Evolutionary conservation across 208 protist species (phyloP).

Genomic region (Wallacemonas collosoma): DNA sequence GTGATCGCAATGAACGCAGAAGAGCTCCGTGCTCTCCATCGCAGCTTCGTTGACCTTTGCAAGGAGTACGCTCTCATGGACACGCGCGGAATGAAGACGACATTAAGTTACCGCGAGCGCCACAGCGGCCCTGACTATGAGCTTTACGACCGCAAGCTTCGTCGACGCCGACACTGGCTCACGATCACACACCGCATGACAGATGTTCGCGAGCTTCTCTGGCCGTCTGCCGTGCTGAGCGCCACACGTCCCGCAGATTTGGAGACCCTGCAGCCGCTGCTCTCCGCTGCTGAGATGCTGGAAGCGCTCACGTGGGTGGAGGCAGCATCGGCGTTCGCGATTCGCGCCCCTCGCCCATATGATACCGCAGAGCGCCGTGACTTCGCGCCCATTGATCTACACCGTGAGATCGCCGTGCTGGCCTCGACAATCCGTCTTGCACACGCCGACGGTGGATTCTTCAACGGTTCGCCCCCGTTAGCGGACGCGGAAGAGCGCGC

Average conservation of each 20-base stretch:
- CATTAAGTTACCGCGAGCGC: constrained; percentile 62
- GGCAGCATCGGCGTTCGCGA: constrained; percentile 79
- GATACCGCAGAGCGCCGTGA: constrained; percentile 44
- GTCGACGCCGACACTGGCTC: constrained; percentile 76
- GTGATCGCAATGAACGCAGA: constrained; percentile 24
- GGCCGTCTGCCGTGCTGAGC: constrained; percentile 39
- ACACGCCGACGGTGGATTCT: not conserved
- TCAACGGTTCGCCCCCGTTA: not conserved
- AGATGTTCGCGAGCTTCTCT: constrained; percentile 75
- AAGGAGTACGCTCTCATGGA: constrained; percentile 86
- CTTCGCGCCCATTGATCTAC: constrained; percentile 65
- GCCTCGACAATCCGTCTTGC: constrained; percentile 26
- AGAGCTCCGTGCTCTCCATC: constrained; percentile 37
- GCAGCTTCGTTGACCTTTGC: constrained; percentile 64
- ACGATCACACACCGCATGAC: constrained; percentile 76
- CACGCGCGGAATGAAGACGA: constrained; percentile 80
- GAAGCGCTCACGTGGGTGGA: constrained; percentile 77
- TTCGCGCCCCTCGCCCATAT: constrained; percentile 65
- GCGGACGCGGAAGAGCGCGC: not conserved
- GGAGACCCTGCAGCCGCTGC: constrained; percentile 10
- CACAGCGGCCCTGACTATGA: constrained; percentile 88
- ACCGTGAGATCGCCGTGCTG: constrained; percentile 62
- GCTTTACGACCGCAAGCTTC: constrained; percentile 77
- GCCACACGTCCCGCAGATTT: constrained; percentile 10
- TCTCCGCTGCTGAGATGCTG: constrained; percentile 62